Base-by-base conservation (phyloP, 371 early-diverging fungal species). In the Paraphysoderma sedebokerense region DNA sequence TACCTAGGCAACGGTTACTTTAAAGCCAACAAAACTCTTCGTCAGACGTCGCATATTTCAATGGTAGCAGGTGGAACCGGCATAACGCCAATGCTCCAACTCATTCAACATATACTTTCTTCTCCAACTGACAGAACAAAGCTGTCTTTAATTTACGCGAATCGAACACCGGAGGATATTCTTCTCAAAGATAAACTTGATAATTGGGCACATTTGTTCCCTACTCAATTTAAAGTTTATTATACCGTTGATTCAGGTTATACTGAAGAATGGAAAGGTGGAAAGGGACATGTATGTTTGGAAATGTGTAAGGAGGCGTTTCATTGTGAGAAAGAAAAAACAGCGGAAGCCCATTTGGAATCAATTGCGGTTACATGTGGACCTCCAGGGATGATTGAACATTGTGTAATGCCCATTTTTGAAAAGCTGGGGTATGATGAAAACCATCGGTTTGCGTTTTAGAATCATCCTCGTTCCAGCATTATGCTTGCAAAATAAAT, bases 271-370 rank as follows among this genome's bases (percentile, higher is more conserved):
- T 85, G 85, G 86, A 63, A 51, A 6, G 79, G 80, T 44, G 65
- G 71, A 20, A 57, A 60, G 15, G 91, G 92, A 32, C 80, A 65
- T 54, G 71, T 92, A n/a, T n/a, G n/a, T n/a, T n/a, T n/a, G n/a
- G n/a, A n/a, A n/a, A n/a, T n/a, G n/a, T n/a, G n/a, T n/a, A n/a
- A n/a, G n/a, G n/a, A n/a, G n/a, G n/a, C n/a, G n/a, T n/a, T n/a
- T n/a, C n/a, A n/a, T n/a, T n/a, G n/a, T n/a, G n/a, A n/a, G n/a
- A n/a, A n/a, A n/a, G n/a, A n/a, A n/a, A n/a, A n/a, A n/a, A n/a
- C n/a, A n/a, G n/a, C n/a, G n/a, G n/a, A n/a, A n/a, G n/a, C n/a
- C n/a, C n/a, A n/a, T n/a, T n/a, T n/a, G n/a, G n/a, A n/a, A n/a
- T n/a, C n/a, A n/a, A n/a, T n/a, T n/a, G n/a, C n/a, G n/a, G n/a